Percentiles rank a stretch among this genome's conserved stretches.
Evolutionary conservation across 306 rosid species (phyloP).

Genomic region (Begonia masoniana): DNA sequence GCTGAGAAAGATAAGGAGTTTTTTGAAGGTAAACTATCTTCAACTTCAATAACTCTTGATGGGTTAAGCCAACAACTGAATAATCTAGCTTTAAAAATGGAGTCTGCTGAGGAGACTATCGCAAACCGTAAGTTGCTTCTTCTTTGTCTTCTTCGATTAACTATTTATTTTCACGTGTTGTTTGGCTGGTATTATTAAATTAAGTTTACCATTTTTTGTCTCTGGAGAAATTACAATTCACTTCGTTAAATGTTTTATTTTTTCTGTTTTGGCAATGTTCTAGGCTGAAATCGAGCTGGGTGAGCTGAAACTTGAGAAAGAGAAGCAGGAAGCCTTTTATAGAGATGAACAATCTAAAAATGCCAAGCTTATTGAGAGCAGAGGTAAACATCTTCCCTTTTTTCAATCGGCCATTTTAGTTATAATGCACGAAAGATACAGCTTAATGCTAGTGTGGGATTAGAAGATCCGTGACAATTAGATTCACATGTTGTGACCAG

Average conservation of each 20-base stretch:
- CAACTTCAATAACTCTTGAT: constrained; percentile 48
- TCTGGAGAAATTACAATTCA: background rate
- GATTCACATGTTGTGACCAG: too few species aligned
- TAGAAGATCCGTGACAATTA: too few species aligned
- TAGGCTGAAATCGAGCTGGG: constrained; percentile 59
- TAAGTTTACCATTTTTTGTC: background rate
- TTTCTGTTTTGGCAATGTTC: background rate
- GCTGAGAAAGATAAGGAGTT: constrained; percentile 71
- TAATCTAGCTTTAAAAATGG: constrained; percentile 49
- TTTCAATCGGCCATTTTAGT: background rate
- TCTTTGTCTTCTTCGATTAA: background rate
- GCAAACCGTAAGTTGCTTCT: constrained; percentile 34
- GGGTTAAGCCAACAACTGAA: constrained; percentile 61
- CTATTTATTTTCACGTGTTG: background rate
- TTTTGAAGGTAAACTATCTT: constrained; percentile 57
- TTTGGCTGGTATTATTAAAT: background rate
- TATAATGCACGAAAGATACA: background rate
- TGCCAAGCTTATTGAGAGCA: constrained; percentile 44
- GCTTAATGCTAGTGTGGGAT: background rate
- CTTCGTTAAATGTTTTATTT: background rate
- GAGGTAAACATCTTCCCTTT: constrained; percentile 29
- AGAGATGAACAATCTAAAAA: constrained; percentile 41
- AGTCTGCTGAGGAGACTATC: constrained; percentile 45
- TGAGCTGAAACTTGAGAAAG: constrained; percentile 38
- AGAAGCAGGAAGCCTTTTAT: constrained; percentile 40